These are phyloP conservation scores for Bisporella sp. DNA, from an alignment of 2,329 filamentous ascomycete species.

Conservation along the genomic window DNA sequence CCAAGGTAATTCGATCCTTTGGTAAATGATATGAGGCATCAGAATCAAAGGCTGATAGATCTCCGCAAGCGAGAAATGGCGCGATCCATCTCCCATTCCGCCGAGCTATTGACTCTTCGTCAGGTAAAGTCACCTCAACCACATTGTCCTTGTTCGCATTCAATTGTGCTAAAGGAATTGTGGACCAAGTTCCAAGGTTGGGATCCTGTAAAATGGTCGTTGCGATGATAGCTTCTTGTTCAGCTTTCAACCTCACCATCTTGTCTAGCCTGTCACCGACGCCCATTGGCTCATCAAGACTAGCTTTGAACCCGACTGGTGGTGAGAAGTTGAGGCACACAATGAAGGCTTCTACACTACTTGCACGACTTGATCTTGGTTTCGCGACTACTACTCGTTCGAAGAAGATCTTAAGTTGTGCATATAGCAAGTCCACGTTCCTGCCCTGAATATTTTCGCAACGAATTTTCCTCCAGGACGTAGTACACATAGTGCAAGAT, in stretches of 20 bases:
- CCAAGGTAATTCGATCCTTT: conserved; percentile 76
- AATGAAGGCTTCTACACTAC: conserved; percentile 93
- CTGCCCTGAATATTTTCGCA: conserved; percentile 95
- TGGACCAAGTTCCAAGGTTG: conserved; percentile 36
- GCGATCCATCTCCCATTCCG: conserved; percentile 69
- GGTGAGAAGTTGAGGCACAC: conserved; percentile 87
- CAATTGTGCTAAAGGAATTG: neutral
- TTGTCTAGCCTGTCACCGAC: conserved; percentile 48
- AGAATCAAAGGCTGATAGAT: conserved; percentile 89
- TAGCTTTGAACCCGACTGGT: conserved; percentile 68
- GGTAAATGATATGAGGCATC: conserved; percentile 91
- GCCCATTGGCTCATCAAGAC: conserved; percentile 67
- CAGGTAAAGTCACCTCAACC: conserved; percentile 20
- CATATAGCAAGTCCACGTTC: conserved; percentile 92
- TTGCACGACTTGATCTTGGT: conserved; percentile 88
- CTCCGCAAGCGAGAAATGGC: conserved; percentile 94
- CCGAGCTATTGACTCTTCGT: conserved; percentile 32
- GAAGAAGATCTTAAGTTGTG: conserved; percentile 89
- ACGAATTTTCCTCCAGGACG: conserved; percentile 93
- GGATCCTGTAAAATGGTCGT: conserved; percentile 39
- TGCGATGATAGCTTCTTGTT: conserved; percentile 35
- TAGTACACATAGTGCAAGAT: conserved; percentile 86
- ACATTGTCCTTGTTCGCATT: conserved; percentile 14
- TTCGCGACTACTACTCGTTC: conserved; percentile 84
- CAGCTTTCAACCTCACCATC: conserved; percentile 39